Base-by-base conservation (phyloP, 768 basidiomycete genomes). In the Wakefieldia striispora region DNA sequence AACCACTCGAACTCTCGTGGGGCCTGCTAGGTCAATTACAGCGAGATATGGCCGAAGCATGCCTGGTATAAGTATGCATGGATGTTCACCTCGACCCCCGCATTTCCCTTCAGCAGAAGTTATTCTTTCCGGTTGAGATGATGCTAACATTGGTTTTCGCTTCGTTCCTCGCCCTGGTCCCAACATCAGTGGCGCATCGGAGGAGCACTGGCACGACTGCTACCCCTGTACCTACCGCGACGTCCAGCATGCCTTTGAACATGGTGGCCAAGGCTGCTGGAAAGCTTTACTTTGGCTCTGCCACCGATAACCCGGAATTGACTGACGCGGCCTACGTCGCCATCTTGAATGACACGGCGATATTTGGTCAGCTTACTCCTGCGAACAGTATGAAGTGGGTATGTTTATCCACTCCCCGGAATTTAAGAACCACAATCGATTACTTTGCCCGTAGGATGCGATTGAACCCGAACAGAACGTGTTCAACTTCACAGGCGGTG, bases 261-360 rank as follows among this genome's bases (percentile, higher is more conserved):
- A 57, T 55, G 8, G 65, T 69, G 5, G 74, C 76, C 3, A 69
- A 62, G 56, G 61, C 68, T 6, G 66, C 71, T 5, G 71, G 72
- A 2, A 77, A 76, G 60, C 51, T 69, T 9, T 79, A 78, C 66
- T 77, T 77, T 43, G 76, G 77, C 24, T 64, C 72, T 40, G 76
- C 77, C 24, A 77, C 76, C 3, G 75, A 76, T 59, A 77, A 75
- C 60, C 63, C 66, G 2, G 75, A 78, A 61, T 60, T 79, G 34
- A 64, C 57, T 11, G 71, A 79, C 49, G 49, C 58, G 0, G 40
- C 50, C 45, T 63, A 52, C 23, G 27, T 44, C 17, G n/a, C 38
- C n/a, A 38, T 53, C 26, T 17, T 53, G 47, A 56, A 40, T 2
- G 11, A 51, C 24, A 41, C 57, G 2, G 40, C 24, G 0, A 59